These are phyloP conservation scores for Lactarius pseudohatsudake DNA, from an alignment of 768 basidiomycete species.

Conservation along the genomic window DNA sequence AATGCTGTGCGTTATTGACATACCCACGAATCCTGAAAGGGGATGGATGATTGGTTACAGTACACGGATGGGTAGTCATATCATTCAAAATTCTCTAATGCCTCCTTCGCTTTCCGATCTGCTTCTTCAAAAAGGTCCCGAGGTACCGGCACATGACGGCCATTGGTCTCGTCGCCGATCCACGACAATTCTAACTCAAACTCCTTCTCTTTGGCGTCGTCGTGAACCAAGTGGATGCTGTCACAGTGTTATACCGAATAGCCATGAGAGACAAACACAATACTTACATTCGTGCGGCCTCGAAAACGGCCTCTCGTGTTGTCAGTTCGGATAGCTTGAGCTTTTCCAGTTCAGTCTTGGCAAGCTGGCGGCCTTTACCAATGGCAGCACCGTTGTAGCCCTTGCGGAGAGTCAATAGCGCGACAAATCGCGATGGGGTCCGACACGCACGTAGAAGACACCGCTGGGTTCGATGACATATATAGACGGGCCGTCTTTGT, in stretches of 20 bases:
- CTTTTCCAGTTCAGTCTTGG: slow-evolving; percentile 98
- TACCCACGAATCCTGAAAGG: neutral
- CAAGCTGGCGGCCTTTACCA: slow-evolving; percentile 96
- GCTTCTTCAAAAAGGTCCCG: slow-evolving; percentile 82
- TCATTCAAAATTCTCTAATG: slow-evolving; percentile 68
- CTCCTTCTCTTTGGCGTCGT: slow-evolving; percentile 97
- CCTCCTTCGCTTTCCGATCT: slow-evolving; percentile 82
- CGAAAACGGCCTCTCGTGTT: slow-evolving; percentile 80
- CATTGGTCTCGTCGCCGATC: slow-evolving; percentile 84
- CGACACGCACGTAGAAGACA: slow-evolving; percentile 70
- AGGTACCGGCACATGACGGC: slow-evolving; percentile 80
- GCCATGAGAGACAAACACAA: slow-evolving; percentile 18
- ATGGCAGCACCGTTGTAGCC: slow-evolving; percentile 97
- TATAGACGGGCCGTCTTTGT: slow-evolving; percentile 82
- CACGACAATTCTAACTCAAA: slow-evolving; percentile 98
- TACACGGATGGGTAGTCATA: slow-evolving; percentile 27
- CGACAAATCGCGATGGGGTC: neutral
- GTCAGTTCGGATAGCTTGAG: slow-evolving; percentile 81
- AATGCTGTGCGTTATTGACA: neutral
- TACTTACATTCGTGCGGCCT: slow-evolving; percentile 93
- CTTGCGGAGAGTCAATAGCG: slow-evolving; percentile 40
- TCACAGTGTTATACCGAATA: slow-evolving; percentile 8
- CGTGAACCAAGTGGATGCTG: slow-evolving; percentile 96
- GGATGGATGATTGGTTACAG: slow-evolving; percentile 30
- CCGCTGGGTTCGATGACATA: slow-evolving; percentile 96